Evolutionary conservation across 2,329 filamentous ascomycete genomes (phyloP), one percentile per base, ranked within the genome.

Genomic region (Coleophoma cylindrospora): DNA sequence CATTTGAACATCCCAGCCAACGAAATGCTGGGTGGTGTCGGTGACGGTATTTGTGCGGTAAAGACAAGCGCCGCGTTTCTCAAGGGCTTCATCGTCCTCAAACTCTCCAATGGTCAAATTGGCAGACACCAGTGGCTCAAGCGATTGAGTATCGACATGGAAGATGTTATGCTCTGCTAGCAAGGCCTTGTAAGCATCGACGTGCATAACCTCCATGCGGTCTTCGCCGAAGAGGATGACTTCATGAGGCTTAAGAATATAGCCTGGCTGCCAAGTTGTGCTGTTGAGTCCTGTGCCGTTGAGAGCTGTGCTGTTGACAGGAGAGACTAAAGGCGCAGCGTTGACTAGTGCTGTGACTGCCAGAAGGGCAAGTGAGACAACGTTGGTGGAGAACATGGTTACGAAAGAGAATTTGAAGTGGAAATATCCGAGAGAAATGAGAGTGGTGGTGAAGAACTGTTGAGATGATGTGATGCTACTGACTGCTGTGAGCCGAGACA

Each of bases 151-250:
- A 44, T 32, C 11, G 32, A 32, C 13, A 15, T 44, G 3, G 41
- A 44, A 44, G 45, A 38, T 17, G 15, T 47, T 19, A 5, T 36
- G 21, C n/a, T 19, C 12, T n/a, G 33, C 45, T 8, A 47, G 15
- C 34, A 37, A 19, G 34, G 33, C 3, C n/a, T 47, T 38, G 15
- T 38, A 47, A 32, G 13, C 17, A 27, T 27, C 34, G 5, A 19
- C 34, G n/a, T 47, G 34, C 14, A 47, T 12, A 38, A 47, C 34
- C 27, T 47, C 45, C 34, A 38, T 37, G 9, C 45, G 45, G n/a
- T 32, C 33, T 7, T 27, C 14, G 12, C 45, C 45, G 8, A 19
- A 47, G 15, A 47, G 34, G 19, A 47, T 37, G 5, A 47, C 45
- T 47, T 47, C 45, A 32, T 47, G 5, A n/a, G 45, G 33, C 19